A percentile compares a stretch with the other conserved stretches of the same genome.
Conservation (phyloP, 2,329 filamentous ascomycete species). For the Drechslerella dactyloides region DNA sequence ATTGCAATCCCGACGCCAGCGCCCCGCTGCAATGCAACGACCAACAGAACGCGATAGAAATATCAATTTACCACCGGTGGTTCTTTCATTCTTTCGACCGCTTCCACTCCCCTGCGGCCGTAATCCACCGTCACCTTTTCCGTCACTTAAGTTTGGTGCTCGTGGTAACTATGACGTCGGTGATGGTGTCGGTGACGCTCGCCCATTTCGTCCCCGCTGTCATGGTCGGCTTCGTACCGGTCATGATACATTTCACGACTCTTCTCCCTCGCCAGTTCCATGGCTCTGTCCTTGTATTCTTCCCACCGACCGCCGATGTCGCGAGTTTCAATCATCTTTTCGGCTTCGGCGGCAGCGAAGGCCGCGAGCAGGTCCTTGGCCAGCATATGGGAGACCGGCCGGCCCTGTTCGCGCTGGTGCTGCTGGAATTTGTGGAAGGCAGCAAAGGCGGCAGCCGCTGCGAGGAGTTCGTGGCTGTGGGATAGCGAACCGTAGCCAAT, state of each 20-base stretch:
- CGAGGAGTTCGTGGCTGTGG: slow-evolving; percentile 75
- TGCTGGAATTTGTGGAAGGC: slow-evolving; percentile 80
- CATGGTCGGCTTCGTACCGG: slow-evolving; percentile 14
- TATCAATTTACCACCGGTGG: too few relatives aligned
- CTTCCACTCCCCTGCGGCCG: too few relatives aligned
- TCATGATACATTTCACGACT: slow-evolving; percentile 35
- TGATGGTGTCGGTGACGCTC: slow-evolving; percentile 2
- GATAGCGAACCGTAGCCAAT: background rate
- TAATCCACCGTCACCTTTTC: too few relatives aligned
- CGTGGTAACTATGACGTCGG: slow-evolving; percentile 11
- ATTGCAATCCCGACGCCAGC: too few relatives aligned
- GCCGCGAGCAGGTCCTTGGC: slow-evolving; percentile 80
- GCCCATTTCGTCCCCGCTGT: slow-evolving; percentile 12
- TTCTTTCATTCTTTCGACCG: too few relatives aligned
- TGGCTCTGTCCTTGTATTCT: slow-evolving; percentile 25
- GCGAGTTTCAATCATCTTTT: slow-evolving; percentile 75
- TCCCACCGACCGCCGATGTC: slow-evolving; percentile 62
- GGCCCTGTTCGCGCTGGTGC: slow-evolving; percentile 73
- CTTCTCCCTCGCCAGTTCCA: slow-evolving; percentile 27
- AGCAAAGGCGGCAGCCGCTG: slow-evolving; percentile 78
- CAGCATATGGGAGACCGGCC: slow-evolving; percentile 73
- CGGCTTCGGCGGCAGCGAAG: slow-evolving; percentile 75
- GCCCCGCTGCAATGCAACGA: too few relatives aligned
- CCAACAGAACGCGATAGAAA: too few relatives aligned
- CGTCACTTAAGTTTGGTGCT: slow-evolving; percentile 9